phyloP scores from a whole-genome alignment of 2,329 filamentous ascomycete genomes.

The Colletotrichum siamense region DNA sequence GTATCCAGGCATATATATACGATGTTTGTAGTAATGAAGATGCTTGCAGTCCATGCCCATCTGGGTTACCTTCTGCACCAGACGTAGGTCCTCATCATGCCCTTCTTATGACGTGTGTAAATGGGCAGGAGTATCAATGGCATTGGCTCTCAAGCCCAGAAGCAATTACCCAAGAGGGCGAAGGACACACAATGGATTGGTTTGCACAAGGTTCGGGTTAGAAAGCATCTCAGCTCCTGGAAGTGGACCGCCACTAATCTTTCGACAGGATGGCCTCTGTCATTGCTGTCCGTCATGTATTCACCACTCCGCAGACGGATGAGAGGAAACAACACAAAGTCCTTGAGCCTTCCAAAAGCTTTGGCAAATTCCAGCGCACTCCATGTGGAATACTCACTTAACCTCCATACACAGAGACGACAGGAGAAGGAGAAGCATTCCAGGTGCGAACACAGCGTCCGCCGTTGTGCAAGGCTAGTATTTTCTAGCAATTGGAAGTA shows the following conservation, averaged over 20 bases:
- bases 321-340: not conserved
- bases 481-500: too few species aligned
- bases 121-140: not conserved
- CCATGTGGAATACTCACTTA: not conserved
- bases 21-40: not conserved
- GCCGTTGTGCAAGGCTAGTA: too few species aligned
- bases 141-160: not conserved
- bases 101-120: not conserved
- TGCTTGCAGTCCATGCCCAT: not conserved
- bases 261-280: not conserved
- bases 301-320: accelerated
- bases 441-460: too few species aligned
- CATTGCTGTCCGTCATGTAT: not conserved
- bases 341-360: accelerated
- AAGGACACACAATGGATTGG: too few species aligned
- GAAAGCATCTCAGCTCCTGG: not conserved
- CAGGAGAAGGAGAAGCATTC: accelerated
- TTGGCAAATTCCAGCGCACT: accelerated
- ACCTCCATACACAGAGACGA: too few species aligned
- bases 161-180: too few species aligned
- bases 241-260: accelerated
- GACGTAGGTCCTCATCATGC: not conserved
- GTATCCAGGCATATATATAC: not conserved
- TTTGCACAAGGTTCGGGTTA: not conserved
- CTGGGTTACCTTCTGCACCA: not conserved